These are phyloP conservation scores for Psophocarpus tetragonolobus DNA, from an alignment of 306 rosid genomes.

Conservation along the genomic window DNA sequence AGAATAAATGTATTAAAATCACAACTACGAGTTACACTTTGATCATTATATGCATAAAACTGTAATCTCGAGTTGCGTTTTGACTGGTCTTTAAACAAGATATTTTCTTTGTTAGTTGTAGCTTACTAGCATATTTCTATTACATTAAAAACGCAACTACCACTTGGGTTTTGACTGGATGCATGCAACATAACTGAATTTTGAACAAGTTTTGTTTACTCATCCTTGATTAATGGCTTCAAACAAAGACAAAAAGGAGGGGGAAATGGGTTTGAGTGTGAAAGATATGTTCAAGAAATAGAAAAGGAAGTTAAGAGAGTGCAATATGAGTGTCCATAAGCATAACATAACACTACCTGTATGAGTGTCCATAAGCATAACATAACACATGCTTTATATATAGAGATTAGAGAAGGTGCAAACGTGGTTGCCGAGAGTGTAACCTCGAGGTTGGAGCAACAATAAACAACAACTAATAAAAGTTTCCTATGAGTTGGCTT, in stretches of 20 bases:
- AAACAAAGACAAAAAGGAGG: not conserved
- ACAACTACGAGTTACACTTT: too few species aligned
- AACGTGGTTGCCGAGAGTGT: not conserved
- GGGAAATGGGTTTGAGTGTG: too few species aligned
- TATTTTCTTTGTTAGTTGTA: too few species aligned
- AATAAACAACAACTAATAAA: not conserved
- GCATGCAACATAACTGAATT: conserved; percentile 68
- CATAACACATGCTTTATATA: not conserved
- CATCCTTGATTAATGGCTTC: conserved; percentile 38
- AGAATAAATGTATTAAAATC: too few species aligned
- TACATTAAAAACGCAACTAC: too few species aligned
- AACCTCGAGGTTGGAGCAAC: not conserved
- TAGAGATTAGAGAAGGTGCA: not conserved
- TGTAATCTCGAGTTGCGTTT: too few species aligned
- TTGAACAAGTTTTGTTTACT: conserved; percentile 58
- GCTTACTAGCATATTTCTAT: too few species aligned
- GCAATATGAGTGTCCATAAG: not conserved
- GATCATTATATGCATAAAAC: too few species aligned
- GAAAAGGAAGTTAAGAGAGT: not conserved
- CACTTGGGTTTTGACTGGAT: too few species aligned
- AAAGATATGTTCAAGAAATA: not conserved
- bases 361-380: too few species aligned
- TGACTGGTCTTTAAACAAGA: too few species aligned
- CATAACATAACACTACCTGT: too few species aligned
- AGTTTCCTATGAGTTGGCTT: not conserved